These are phyloP conservation scores for Neoscytalidium dimidiatum DNA, from an alignment of 2,329 filamentous ascomycete genomes.

Conservation along the genomic window DNA sequence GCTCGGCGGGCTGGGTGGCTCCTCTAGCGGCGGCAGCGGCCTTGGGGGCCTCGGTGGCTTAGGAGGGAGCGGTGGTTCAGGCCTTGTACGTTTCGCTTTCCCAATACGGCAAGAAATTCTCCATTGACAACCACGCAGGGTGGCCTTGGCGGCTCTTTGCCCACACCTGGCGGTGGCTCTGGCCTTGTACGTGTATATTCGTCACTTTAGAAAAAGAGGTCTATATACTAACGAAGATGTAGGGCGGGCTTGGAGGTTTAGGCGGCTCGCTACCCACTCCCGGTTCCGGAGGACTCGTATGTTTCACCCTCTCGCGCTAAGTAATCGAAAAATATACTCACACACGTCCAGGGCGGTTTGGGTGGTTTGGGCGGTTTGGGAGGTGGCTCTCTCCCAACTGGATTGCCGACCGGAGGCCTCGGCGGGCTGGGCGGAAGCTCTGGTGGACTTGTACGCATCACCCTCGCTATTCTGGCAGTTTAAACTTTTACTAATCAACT, in stretches of 20 bases:
- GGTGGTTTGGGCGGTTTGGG: background rate
- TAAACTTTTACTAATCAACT: background rate
- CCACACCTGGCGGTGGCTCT: background rate
- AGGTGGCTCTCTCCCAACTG: background rate
- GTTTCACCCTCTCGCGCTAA: no score
- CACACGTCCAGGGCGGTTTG: no score
- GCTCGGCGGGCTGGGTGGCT: background rate
- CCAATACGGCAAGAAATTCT: no score
- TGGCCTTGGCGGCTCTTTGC: background rate
- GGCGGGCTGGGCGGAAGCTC: background rate
- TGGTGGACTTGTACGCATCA: background rate
- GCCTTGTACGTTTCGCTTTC: background rate
- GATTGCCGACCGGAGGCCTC: background rate
- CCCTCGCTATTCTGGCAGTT: background rate
- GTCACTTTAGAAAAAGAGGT: no score
- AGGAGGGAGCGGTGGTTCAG: no score
- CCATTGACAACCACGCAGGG: no score
- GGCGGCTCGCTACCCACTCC: background rate
- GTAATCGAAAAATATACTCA: no score
- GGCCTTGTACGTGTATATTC: background rate
- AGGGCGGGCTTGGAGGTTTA: background rate
- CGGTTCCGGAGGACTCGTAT: background rate
- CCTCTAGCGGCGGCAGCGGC: background rate
- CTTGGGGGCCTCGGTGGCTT: background rate
- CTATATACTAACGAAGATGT: no score